Evolutionary conservation across 2,329 filamentous ascomycete genomes (phyloP).

Genomic region (Zymoseptoria brevis): DNA sequence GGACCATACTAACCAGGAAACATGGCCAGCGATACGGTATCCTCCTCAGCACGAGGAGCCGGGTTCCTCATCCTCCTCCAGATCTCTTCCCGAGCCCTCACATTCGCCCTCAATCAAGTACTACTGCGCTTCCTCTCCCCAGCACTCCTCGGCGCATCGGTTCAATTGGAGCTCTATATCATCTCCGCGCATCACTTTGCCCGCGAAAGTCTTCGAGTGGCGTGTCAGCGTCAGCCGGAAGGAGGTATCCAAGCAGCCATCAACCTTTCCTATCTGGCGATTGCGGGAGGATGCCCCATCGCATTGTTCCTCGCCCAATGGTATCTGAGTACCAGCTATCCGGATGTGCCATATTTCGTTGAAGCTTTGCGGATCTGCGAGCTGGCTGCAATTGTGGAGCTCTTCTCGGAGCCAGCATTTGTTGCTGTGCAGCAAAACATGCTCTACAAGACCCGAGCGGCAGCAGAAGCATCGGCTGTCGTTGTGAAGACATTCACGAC

Average conservation of each 20-base stretch:
- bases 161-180: slow-evolving; percentile 88
- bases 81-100: slow-evolving; percentile 75
- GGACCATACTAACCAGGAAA: not conserved
- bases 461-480: slow-evolving; percentile 76
- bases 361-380: slow-evolving; percentile 49
- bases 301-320: slow-evolving; percentile 50
- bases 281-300: slow-evolving; percentile 59
- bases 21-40: slow-evolving; percentile 28
- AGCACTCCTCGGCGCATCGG: slow-evolving; percentile 71
- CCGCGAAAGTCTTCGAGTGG: slow-evolving; percentile 82
- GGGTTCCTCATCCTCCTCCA: slow-evolving; percentile 83
- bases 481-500: slow-evolving; percentile 68
- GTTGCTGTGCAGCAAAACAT: slow-evolving; percentile 76
- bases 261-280: slow-evolving; percentile 77
- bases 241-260: slow-evolving; percentile 62
- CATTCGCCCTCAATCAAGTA: slow-evolving; percentile 86
- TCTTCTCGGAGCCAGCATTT: slow-evolving; percentile 81
- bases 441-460: slow-evolving; percentile 69
- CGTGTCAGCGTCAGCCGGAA: slow-evolving; percentile 63
- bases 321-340: slow-evolving; percentile 53
- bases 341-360: slow-evolving; percentile 54
- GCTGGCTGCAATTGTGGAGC: slow-evolving; percentile 59
- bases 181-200: slow-evolving; percentile 92
- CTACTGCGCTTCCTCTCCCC: slow-evolving; percentile 84
- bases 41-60: slow-evolving; percentile 58